Base-by-base conservation (phyloP, 768 basidiomycete genomes). In the Kwoniella sp. region DNA sequence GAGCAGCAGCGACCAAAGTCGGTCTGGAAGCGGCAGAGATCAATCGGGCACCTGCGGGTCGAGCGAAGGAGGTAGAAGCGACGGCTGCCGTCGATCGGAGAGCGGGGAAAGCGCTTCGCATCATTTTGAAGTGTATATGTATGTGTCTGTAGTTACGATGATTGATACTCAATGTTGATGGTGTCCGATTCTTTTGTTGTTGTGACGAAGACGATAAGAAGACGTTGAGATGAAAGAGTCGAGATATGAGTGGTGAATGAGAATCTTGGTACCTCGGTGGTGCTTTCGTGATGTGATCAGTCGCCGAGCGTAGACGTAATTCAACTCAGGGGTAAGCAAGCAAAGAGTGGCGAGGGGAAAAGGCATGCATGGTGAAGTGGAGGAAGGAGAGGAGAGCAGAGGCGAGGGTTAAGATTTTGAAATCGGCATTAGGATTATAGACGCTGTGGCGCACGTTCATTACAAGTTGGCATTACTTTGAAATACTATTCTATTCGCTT, bases 11-110 rank as follows among this genome's bases (percentile, higher is more conserved):
- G n/a, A n/a, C n/a, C n/a, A n/a, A n/a, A n/a, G n/a, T 13, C 38
- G n/a, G 17, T 45, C 45, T 2, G 50, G 41, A 17, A 25, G 63
- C 50, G 54, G 55, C 62, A 29, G 55, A 47, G 61, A 60, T 28
- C 26, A 56, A 45, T 45, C 41, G 9, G 11, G 41, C 41, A 45
- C 34, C 34, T 8, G 60, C 56, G n/a, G 66, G 66, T 53, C 66
- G 38, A 26, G 37, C 56, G 34, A 70, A 58, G 3, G 69, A 70
- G 11, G 71, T 62, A 13, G 73, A 72, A 26, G 71, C 73, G 26
- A 69, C 25, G 25, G 68, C 47, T 29, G 68, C 63, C 9, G 69
- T 48, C 17, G 70, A 65, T 58, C 73, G 68, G 45, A 72, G 30
- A 9, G 17, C 41, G 41, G 41, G 41, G 25, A 65, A 12, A 37